phyloP scores from a whole-genome alignment of 73 alveolate genomes.

The Paramecium biaurelia region DNA sequence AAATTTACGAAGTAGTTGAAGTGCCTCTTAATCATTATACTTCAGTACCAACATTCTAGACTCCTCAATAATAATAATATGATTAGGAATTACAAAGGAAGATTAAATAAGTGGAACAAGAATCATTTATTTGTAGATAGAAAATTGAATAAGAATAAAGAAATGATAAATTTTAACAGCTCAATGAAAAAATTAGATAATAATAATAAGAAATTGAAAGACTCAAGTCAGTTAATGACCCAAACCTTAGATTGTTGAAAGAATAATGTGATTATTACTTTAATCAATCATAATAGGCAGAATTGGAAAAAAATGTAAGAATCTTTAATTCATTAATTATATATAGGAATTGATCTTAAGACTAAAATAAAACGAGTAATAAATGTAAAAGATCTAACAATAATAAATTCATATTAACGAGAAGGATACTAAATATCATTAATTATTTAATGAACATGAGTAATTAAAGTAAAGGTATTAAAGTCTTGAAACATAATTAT shows the following conservation, averaged over 20 bases:
- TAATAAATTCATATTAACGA: background rate
- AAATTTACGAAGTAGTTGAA: slow-evolving; percentile 51
- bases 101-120: background rate
- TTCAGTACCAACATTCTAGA: background rate
- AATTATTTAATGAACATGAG: background rate
- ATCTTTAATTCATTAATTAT: background rate
- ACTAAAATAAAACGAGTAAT: background rate
- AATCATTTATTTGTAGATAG: background rate
- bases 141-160: background rate
- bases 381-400: background rate
- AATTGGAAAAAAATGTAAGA: slow-evolving; percentile 28
- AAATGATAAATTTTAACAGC: background rate
- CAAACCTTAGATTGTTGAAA: background rate
- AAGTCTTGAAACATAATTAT: background rate
- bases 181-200: background rate
- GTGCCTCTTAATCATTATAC: background rate
- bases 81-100: background rate
- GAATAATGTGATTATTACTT: slow-evolving; percentile 42
- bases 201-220: background rate
- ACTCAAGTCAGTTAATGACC: background rate
- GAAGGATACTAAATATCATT: background rate
- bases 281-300: background rate
- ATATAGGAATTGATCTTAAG: background rate
- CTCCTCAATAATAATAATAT: background rate
- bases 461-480: background rate